Base-by-base conservation (phyloP, 2,329 filamentous ascomycete genomes). In the Colletotrichum brevisporum region DNA sequence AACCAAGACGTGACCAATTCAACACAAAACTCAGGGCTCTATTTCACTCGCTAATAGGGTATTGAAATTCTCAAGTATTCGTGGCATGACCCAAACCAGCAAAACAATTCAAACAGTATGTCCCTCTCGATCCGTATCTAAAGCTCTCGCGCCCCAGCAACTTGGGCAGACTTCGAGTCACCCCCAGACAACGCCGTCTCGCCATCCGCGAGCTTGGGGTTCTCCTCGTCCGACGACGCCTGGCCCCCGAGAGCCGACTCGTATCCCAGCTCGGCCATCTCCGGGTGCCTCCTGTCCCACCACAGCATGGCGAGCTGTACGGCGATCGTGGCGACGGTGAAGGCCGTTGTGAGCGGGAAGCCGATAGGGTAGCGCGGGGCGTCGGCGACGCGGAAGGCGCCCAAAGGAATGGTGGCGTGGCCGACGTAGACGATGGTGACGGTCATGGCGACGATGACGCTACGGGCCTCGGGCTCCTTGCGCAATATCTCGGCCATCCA, bases 391-490 rank as follows among this genome's bases (percentile, higher is more conserved):
- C 77, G 75, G 60, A 78, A 82, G 0, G 78, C 78, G 0, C 80
- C 74, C 31, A 82, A 73, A 0, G 80, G 80, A 4, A 81, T 80
- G 0, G 80, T 82, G 2, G 79, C 79, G 16, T 82, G 79, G 0
- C 80, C 80, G 2, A 80, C 70, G 36, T 82, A 82, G 1, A 81
- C 79, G 3, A 82, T 67, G 6, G 78, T 82, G n/a, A 82, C 77
- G 0, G 79, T 79, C 6, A 80, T 52, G 0, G 78, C 79, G 10
- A 81, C 79, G 6, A 80, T 72, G 24, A 81, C 77, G 1, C 79
- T 76, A 10, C 79, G 73, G 4, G 78, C 79, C 62, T 81, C 79
- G 1, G 79, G 79, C 48, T 81, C 79, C 15, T 77, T 78, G 16
- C 78, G 71, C 66, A 81, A 67, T 1, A 79, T 67, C 43, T 78